Evolutionary conservation across 441 rosid genomes (phyloP), one percentile per base, ranked within the genome.

Genomic region (Erysimum pusillum): DNA sequence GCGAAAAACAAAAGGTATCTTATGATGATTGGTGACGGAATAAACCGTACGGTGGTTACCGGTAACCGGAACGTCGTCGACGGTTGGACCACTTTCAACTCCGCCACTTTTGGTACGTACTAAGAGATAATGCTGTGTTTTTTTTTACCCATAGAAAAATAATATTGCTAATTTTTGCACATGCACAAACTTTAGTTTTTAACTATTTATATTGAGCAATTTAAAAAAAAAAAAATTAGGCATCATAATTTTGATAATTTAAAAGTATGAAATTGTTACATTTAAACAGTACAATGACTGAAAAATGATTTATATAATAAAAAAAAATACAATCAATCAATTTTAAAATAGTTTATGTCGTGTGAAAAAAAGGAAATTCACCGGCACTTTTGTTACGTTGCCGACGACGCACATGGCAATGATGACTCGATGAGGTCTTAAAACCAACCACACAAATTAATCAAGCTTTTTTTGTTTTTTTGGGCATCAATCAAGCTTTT

Each of bases 11-110:
- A 93, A 81, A 82, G 63, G 17, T 87, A 87, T 52, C 77, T 95
- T 32, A 90, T 93, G 96, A 93, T 95, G 75, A 79, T 93, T 7
- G 99, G 99, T 14, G 99, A 86, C 5, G 99, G 99, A 15, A 93
- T 95, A 53, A 90, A 90, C 71, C 89, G 75, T 63, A 95, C 98
- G 3, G 63, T 93, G 15, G 85, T 95, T 48, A 90, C 97, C 6
- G 98, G 99, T 49, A 93, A 93, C 75, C 92, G 90, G 5, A 95
- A 84, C 67, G 91, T 88, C 8, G 89, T 76, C 8, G 98, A 93
- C 54, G 95, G 94, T 7, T 95, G 92, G 98, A 91, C 97, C 45
- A 95, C 98, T 20, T 95, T 93, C 80, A 88, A 91, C 69, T 95
- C 98, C 36, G 95, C 97, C 15, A 91, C 97, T 39, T 89, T 92